phyloP scores from a whole-genome alignment of 768 basidiomycete species.

The Termitomyces sp. region DNA sequence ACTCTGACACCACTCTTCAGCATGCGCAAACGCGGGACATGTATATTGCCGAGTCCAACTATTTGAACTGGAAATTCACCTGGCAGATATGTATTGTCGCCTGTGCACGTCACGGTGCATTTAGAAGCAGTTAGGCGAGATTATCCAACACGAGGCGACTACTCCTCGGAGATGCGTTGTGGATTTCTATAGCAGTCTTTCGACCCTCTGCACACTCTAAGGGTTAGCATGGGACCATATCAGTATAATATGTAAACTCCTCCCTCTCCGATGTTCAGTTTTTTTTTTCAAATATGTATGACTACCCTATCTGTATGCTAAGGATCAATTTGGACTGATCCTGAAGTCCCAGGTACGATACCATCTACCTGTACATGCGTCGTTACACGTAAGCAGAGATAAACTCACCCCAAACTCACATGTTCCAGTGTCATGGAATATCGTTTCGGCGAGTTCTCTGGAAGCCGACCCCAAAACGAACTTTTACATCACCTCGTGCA shows the following conservation, averaged over 20 bases:
- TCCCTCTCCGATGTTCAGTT: neutral
- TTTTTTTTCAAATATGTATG: neutral
- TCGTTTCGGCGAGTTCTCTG: neutral
- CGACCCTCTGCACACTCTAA: neutral
- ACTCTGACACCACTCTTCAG: too few relatives aligned
- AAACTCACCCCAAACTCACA: neutral
- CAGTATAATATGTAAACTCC: neutral
- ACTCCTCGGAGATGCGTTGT: neutral
- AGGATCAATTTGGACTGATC: neutral
- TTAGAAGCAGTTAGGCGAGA: neutral
- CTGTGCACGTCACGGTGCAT: neutral
- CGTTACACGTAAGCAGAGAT: neutral
- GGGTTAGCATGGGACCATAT: neutral
- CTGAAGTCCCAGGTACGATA: neutral
- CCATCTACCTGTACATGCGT: neutral
- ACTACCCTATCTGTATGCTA: neutral
- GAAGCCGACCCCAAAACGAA: constrained; percentile 1
- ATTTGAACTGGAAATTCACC: neutral
- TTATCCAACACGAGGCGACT: neutral
- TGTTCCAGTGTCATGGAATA: neutral
- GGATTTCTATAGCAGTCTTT: neutral
- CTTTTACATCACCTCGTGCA: neutral
- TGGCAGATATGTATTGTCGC: neutral
- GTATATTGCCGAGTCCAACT: neutral
- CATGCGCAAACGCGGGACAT: neutral